These are phyloP conservation scores for Pterulicium gracile DNA, from an alignment of 1,284 basidiomycete genomes.

Conservation along the genomic window DNA sequence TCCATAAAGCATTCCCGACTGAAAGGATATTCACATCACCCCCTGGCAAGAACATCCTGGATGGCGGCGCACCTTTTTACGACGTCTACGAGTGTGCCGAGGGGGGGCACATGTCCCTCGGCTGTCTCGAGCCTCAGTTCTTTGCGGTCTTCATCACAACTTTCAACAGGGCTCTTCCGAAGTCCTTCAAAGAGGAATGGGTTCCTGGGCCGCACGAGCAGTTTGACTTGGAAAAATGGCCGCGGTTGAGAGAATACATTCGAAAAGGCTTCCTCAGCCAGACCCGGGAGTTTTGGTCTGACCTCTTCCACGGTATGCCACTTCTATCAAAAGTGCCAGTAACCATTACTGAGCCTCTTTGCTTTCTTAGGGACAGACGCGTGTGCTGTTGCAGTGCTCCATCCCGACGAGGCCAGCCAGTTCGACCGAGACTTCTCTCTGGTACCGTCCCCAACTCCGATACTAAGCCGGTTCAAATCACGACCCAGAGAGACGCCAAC, in stretches of 20 bases:
- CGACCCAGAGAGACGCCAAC: conserved; percentile 9
- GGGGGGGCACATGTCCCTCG: conserved; percentile 68
- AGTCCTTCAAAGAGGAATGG: conserved; percentile 34
- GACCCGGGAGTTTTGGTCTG: conserved; percentile 60
- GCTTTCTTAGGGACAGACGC: conserved; percentile 54
- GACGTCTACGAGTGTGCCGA: conserved; percentile 65
- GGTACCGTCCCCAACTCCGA: conserved; percentile 42
- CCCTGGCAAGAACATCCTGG: conserved; percentile 55
- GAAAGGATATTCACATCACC: conserved; percentile 27
- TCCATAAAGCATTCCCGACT: conserved; percentile 28
- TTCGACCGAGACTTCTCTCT: conserved; percentile 22
- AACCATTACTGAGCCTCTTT: not conserved
- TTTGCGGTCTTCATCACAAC: conserved; percentile 48
- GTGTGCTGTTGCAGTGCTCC: conserved; percentile 68
- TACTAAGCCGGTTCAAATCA: conserved; percentile 22
- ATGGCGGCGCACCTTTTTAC: conserved; percentile 77
- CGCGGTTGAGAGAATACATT: conserved; percentile 45
- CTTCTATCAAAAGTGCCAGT: conserved; percentile 3
- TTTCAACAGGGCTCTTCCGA: conserved; percentile 44
- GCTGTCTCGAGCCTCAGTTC: conserved; percentile 65
- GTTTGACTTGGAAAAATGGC: conserved; percentile 46
- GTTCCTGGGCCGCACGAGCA: conserved; percentile 42
- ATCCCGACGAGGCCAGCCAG: conserved; percentile 44
- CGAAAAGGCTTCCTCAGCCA: conserved; percentile 50
- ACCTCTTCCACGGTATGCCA: conserved; percentile 48